Percentiles rank a stretch among this genome's conserved stretches.
Evolutionary conservation across 805 yeast genomes (phyloP).

Genomic region (Metschnikowia santaceciliae): DNA sequence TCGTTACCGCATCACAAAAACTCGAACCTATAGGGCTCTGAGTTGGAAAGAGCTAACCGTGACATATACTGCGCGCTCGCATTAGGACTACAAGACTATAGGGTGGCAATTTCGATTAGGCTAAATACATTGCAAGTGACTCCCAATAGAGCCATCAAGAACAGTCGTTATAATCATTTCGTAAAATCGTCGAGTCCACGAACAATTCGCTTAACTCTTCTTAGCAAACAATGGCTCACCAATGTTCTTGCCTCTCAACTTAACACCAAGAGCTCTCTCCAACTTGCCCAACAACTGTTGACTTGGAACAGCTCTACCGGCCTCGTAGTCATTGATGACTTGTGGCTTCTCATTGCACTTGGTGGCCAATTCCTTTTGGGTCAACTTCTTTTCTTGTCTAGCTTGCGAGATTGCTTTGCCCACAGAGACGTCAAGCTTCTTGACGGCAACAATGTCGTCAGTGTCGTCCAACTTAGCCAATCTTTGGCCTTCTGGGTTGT

Average conservation of each 20-base stretch:
- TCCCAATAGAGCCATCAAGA: not conserved
- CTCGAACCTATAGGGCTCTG: not conserved
- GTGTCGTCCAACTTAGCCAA: constrained; percentile 89
- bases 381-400: constrained; percentile 80
- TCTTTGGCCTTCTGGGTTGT: constrained; percentile 90
- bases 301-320: constrained; percentile 94
- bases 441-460: constrained; percentile 89
- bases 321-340: constrained; percentile 92
- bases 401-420: constrained; percentile 85
- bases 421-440: constrained; percentile 77
- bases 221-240: constrained; percentile 78
- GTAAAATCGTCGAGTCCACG: not conserved
- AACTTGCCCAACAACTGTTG: constrained; percentile 90
- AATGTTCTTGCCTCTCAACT: constrained; percentile 92
- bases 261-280: constrained; percentile 91
- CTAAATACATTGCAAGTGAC: not conserved
- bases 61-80: not conserved
- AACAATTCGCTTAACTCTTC: constrained; percentile 35
- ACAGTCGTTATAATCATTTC: not conserved
- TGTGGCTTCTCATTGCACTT: constrained; percentile 94
- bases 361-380: constrained; percentile 96
- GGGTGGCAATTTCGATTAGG: not conserved
- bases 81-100: not conserved
- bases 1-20: not conserved
- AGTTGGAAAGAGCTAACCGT: not conserved